These are phyloP conservation scores for Akanthomyces dipterigenus DNA, from an alignment of 2,329 filamentous ascomycete species.

Conservation along the genomic window DNA sequence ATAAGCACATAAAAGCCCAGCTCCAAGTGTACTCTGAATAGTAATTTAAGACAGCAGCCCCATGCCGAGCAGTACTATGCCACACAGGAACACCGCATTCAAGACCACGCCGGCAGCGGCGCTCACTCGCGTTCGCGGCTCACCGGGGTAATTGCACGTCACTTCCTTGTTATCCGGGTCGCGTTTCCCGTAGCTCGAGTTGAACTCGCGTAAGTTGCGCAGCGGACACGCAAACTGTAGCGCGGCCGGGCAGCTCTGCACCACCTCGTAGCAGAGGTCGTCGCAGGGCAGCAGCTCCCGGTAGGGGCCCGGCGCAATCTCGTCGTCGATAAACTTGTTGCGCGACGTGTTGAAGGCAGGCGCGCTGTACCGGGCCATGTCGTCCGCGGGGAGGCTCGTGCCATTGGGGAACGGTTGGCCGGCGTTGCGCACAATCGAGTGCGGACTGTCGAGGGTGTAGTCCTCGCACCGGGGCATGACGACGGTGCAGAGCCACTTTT, in stretches of 20 bases:
- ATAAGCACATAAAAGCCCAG: not conserved
- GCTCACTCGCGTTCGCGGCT: slow-evolving; percentile 23
- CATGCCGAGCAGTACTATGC: not conserved
- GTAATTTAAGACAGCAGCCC: not conserved
- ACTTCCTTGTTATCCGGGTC: slow-evolving; percentile 19
- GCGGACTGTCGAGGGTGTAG: slow-evolving; percentile 49
- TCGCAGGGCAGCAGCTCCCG: slow-evolving; percentile 87
- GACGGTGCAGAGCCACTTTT: slow-evolving; percentile 90
- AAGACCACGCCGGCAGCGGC: not conserved
- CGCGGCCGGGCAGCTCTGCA: slow-evolving; percentile 73
- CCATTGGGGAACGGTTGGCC: slow-evolving; percentile 65
- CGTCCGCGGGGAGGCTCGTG: slow-evolving; percentile 37
- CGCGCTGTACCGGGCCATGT: slow-evolving; percentile 15
- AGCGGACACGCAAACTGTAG: slow-evolving; percentile 71
- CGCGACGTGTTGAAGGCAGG: slow-evolving; percentile 45
- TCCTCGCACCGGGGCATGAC: slow-evolving; percentile 90
- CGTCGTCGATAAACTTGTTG: slow-evolving; percentile 63
- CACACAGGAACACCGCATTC: not conserved
- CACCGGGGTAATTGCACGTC: slow-evolving; percentile 33
- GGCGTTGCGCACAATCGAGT: slow-evolving; percentile 57
- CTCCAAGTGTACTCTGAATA: not conserved
- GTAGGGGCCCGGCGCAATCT: slow-evolving; percentile 78
- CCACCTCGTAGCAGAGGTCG: slow-evolving; percentile 79
- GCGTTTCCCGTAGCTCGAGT: slow-evolving; percentile 29
- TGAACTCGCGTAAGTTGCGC: slow-evolving; percentile 26